Evolutionary conservation across 1,284 basidiomycete genomes (phyloP).

Genomic region (Ustilago bromivora): DNA sequence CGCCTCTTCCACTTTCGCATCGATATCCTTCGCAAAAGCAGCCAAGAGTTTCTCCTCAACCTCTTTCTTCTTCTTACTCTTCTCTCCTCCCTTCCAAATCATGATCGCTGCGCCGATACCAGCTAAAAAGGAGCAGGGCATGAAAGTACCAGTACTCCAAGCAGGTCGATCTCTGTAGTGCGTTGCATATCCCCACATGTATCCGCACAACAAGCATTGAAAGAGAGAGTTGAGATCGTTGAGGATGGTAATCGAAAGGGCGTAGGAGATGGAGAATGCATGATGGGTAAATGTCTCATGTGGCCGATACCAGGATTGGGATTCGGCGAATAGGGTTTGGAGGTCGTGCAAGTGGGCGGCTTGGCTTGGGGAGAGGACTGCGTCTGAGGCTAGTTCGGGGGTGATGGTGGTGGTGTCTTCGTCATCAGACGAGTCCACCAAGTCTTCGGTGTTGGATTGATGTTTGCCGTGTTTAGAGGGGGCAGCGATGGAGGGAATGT

Average conservation of each 20-base stretch:
- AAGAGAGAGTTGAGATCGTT: constrained; percentile 86
- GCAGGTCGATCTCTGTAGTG: constrained; percentile 70
- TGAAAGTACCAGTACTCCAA: constrained; percentile 76
- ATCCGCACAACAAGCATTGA: constrained; percentile 71
- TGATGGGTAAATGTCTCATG: constrained; percentile 86
- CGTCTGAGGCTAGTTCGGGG: constrained; percentile 12
- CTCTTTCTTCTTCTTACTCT: constrained; percentile 80
- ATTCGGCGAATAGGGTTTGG: constrained; percentile 42
- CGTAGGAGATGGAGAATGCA: constrained; percentile 76
- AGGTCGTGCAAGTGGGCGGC: constrained; percentile 30
- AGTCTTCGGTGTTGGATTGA: neutral
- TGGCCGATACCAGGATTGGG: constrained; percentile 79
- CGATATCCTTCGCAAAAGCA: constrained; percentile 44
- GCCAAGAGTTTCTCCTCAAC: constrained; percentile 78
- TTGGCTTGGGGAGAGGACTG: constrained; percentile 35
- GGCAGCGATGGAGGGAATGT: constrained; percentile 72
- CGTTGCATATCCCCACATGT: constrained; percentile 70
- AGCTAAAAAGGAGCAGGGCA: constrained; percentile 81
- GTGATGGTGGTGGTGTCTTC: neutral
- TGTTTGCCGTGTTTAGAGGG: constrained; percentile 70
- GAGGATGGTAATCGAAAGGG: constrained; percentile 71
- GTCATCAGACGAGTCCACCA: constrained; percentile 4
- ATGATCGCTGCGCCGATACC: constrained; percentile 81
- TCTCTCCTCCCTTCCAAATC: constrained; percentile 81
- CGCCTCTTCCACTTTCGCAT: constrained; percentile 29